Percentiles rank a stretch among this genome's conserved stretches.
Conservation (phyloP, 2,329 filamentous ascomycete species). For the Nothomitra cinnamomea region DNA sequence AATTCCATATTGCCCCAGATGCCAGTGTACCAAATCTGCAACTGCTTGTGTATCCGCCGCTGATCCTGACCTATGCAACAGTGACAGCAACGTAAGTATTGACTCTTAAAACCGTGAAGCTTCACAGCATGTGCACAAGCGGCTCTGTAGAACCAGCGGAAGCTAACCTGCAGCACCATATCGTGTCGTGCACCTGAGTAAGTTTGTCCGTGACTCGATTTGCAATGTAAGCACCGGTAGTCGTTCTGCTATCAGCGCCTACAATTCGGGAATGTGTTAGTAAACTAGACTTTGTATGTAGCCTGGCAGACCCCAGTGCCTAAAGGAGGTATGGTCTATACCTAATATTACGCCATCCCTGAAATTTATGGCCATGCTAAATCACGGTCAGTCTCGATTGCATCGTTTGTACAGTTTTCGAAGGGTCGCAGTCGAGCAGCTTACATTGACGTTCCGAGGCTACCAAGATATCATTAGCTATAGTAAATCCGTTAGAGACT, state of each 20-base stretch:
- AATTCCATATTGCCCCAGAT: slow-evolving; percentile 83
- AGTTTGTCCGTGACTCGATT: slow-evolving; percentile 99
- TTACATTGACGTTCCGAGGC: slow-evolving; percentile 94
- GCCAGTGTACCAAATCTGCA: slow-evolving; percentile 94
- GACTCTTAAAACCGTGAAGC: background rate
- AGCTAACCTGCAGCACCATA: slow-evolving; percentile 98
- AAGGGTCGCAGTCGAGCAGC: slow-evolving; percentile 17
- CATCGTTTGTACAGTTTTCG: background rate
- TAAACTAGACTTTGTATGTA: background rate
- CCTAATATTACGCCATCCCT: slow-evolving; percentile 92
- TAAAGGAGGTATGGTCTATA: slow-evolving; percentile 20
- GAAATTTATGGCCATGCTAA: slow-evolving; percentile 96
- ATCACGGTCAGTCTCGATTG: background rate
- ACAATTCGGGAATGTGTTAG: background rate
- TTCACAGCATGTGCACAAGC: slow-evolving; percentile 74
- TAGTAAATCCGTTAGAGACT: slow-evolving; percentile 17
- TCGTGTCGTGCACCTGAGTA: slow-evolving; percentile 94
- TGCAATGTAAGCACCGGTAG: slow-evolving; percentile 93
- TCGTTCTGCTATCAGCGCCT: slow-evolving; percentile 91
- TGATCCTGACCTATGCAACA: slow-evolving; percentile 49
- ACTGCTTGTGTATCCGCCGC: slow-evolving; percentile 96
- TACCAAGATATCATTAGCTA: slow-evolving; percentile 21
- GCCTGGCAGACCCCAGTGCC: slow-evolving; percentile 15
- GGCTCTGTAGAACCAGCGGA: slow-evolving; percentile 96
- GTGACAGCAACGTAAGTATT: background rate